Percentiles rank a stretch among this genome's conserved stretches.
These are phyloP conservation scores for Botryotinia convoluta DNA, from an alignment of 2,329 filamentous ascomycete genomes.

Conservation along the genomic window DNA sequence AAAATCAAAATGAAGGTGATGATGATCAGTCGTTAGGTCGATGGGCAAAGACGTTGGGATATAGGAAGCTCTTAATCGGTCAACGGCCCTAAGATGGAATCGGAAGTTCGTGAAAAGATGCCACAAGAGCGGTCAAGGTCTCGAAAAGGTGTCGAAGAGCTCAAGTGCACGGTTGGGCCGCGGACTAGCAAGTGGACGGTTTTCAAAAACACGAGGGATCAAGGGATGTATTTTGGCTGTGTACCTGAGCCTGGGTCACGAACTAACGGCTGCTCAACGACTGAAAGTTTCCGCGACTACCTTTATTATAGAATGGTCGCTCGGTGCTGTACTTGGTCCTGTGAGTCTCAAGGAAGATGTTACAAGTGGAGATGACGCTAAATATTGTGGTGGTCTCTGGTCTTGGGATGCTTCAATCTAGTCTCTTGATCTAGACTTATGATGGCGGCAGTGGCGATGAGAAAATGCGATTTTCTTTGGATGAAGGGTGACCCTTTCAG, in stretches of 20 bases:
- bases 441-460: conserved; percentile 18
- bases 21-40: background rate
- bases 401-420: conserved; percentile 2
- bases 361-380: conserved; percentile 19
- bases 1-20: conserved; percentile 7
- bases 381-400: conserved; percentile 7
- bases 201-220: conserved; percentile 8
- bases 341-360: conserved; percentile 15
- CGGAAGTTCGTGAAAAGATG: conserved; percentile 3
- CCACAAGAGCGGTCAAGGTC: conserved; percentile 20
- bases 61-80: conserved; percentile 14
- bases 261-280: conserved; percentile 22
- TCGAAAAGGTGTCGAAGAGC: conserved; percentile 9
- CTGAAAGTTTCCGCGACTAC: conserved; percentile 16
- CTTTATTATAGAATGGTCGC: conserved; percentile 14
- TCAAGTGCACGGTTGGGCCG: conserved; percentile 20
- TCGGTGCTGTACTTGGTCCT: conserved; percentile 19
- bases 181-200: conserved; percentile 1
- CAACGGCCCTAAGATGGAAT: conserved; percentile 10
- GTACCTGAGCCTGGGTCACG: conserved; percentile 18
- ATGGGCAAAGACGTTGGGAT: conserved; percentile 17
- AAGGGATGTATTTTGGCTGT: background rate
- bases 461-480: background rate
- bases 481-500: conserved; percentile 19
- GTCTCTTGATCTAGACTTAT: conserved; percentile 13